These are phyloP conservation scores for Strobilomyces confusus DNA, from an alignment of 768 basidiomycete species.

Conservation along the genomic window DNA sequence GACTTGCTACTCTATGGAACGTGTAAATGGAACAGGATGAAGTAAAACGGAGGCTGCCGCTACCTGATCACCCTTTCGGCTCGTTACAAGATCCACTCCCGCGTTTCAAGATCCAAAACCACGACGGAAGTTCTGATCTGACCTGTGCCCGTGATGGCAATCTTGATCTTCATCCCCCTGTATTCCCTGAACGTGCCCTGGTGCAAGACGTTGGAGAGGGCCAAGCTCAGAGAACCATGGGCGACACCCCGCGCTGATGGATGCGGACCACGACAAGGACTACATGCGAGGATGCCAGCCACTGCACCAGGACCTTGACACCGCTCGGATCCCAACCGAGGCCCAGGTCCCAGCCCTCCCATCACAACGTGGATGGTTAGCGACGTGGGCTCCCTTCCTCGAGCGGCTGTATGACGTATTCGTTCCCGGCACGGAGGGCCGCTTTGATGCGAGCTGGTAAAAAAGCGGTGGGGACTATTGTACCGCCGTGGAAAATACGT, in stretches of 20 bases:
- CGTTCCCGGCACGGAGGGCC: constrained; percentile 3
- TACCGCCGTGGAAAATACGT: not conserved
- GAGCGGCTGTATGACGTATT: not conserved
- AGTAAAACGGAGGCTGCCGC: too few relatives aligned
- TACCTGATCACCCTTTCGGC: constrained; percentile 1
- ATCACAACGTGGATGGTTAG: constrained; percentile 12
- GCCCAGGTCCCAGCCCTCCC: too few relatives aligned
- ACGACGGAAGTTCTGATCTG: constrained; percentile 17
- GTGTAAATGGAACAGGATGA: too few relatives aligned
- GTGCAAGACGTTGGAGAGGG: too few relatives aligned
- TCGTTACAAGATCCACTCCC: constrained; percentile 14
- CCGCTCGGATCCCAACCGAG: too few relatives aligned
- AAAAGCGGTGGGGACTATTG: not conserved
- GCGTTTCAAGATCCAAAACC: constrained; percentile 9
- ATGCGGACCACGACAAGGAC: too few relatives aligned
- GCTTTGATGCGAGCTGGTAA: constrained; percentile 1
- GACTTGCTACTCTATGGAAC: too few relatives aligned
- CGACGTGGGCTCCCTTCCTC: not conserved
- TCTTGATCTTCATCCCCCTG: constrained; percentile 3
- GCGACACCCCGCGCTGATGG: too few relatives aligned
- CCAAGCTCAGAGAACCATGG: too few relatives aligned
- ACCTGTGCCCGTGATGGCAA: constrained; percentile 5
- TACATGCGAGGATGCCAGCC: too few relatives aligned
- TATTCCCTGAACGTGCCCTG: constrained; percentile 19
- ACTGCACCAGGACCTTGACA: too few relatives aligned